Base-by-base conservation (phyloP, 345 rosid genomes). In the Salix koriyanagi region DNA sequence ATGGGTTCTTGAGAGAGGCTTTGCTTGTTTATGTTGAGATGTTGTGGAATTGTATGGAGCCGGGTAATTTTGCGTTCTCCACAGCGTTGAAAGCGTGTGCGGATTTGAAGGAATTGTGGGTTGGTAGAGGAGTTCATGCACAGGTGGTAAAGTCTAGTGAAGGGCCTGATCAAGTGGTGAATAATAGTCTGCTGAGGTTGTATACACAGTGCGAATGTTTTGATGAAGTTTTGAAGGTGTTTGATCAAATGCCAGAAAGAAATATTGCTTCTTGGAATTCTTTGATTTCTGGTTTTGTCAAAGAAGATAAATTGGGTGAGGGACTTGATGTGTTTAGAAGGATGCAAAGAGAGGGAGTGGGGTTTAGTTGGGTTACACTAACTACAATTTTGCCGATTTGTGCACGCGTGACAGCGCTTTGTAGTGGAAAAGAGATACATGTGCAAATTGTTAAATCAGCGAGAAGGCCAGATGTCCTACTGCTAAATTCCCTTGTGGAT, bases 321-420 rank as follows among this genome's bases (percentile, higher is more conserved):
- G 81, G 82, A 79, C 64, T 86, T 65, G 54, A 34, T 69, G 58
- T 80, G 25, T 86, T 86, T 26, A 81, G 85, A 21, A 79, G 77
- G 79, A 82, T 86, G 87, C 89, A 86, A 67, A 75, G 79, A 66
- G 81, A 82, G 67, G 75, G 64, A 42, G 75, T 82, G 13, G 83
- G 84, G 69, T 86, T 82, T 77, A 86, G 84, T 76, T 86, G 89
- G 89, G 86, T 82, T 23, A 86, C 87, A 0, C 72, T 86, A 1
- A 84, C 89, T 25, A 79, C 79, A 1, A 75, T 86, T 25, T 67
- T 86, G 32, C 84, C 89, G 0, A 82, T 85, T 73, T 86, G 87
- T 77, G 76, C 87, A 7, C 82, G 79, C 28, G 68, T 84, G 0
- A 82, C 85, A 34, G 84, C 76, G 12, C 84, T 84, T 71, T 48